These are phyloP conservation scores for Amaranthus hypochondriacus DNA, from an alignment of 148 eudicot genomes.

Conservation along the genomic window DNA sequence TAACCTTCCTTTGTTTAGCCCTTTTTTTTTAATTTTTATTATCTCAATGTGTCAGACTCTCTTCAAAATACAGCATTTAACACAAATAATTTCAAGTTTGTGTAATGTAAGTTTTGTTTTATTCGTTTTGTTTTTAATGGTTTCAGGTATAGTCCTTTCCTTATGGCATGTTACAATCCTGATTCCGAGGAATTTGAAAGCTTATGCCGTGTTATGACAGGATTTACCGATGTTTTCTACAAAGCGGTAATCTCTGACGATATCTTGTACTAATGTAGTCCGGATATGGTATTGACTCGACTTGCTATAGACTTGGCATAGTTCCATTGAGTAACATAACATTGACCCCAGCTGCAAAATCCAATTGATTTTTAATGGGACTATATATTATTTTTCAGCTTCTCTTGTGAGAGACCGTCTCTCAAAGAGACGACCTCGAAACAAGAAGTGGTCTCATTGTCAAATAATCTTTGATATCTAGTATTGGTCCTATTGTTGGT, in stretches of 20 bases:
- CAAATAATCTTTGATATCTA: too few species aligned
- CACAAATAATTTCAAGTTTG: background rate
- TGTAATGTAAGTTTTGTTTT: background rate
- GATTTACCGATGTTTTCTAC: conserved; percentile 90
- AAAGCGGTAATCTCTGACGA: conserved; percentile 45
- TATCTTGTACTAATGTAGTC: background rate
- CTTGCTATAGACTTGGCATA: too few species aligned
- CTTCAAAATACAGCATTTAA: background rate
- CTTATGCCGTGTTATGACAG: conserved; percentile 98
- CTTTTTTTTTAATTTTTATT: background rate
- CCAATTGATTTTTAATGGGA: too few species aligned
- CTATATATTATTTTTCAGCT: too few species aligned
- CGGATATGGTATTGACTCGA: background rate
- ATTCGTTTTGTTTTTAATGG: background rate
- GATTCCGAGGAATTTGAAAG: conserved; percentile 91
- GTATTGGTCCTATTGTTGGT: too few species aligned
- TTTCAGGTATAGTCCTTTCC: conserved; percentile 96
- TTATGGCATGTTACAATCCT: conserved; percentile 95
- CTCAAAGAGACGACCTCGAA: too few species aligned
- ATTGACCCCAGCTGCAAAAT: too few species aligned
- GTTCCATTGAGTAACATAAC: too few species aligned
- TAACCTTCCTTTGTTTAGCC: background rate
- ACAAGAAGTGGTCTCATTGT: too few species aligned
- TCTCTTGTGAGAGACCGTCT: too few species aligned
- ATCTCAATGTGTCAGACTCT: background rate